phyloP scores from a whole-genome alignment of 2,329 filamentous ascomycete species.

The Onygena corvina region DNA sequence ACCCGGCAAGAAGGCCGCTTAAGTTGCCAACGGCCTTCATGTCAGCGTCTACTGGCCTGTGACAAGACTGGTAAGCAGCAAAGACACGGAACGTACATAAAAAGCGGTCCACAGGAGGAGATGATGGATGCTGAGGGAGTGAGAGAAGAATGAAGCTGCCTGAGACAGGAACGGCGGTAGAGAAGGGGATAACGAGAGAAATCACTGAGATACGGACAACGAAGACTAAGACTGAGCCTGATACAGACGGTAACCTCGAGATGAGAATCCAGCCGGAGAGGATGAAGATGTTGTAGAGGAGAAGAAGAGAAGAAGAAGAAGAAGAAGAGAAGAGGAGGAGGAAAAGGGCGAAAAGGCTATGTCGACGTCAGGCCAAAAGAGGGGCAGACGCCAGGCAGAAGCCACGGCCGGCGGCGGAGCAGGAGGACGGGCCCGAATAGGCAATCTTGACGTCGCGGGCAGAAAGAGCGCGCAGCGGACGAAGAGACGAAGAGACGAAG shows the following conservation, averaged over 20 bases:
- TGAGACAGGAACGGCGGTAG: constrained; percentile 5
- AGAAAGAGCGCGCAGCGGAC: neutral
- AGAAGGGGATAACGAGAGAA: constrained; percentile 45
- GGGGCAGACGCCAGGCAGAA: neutral
- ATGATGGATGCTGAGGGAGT: neutral
- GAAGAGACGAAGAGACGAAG: constrained; percentile 17
- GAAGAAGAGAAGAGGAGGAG: constrained; percentile 15
- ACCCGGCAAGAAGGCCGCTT: neutral
- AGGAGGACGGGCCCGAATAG: constrained; percentile 11
- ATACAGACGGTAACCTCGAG: neutral
- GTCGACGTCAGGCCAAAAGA: constrained; percentile 2
- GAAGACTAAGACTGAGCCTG: neutral
- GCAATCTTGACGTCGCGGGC: constrained; percentile 16
- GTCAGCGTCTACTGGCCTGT: constrained; percentile 3
- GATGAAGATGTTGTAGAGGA: constrained; percentile 10
- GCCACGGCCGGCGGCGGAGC: neutral
- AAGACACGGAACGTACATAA: constrained; percentile 2
- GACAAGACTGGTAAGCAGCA: neutral
- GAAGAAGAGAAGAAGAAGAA: constrained; percentile 15
- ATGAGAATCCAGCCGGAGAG: neutral
- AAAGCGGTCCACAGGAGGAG: neutral
- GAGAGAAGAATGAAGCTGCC: neutral
- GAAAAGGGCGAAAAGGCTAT: constrained; percentile 2
- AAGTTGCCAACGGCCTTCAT: neutral
- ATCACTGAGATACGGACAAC: constrained; percentile 27